A percentile compares a stretch with the other conserved stretches of the same genome.
These are phyloP conservation scores for Fusarium sp. DNA, from an alignment of 2,329 filamentous ascomycete species.

Conservation along the genomic window DNA sequence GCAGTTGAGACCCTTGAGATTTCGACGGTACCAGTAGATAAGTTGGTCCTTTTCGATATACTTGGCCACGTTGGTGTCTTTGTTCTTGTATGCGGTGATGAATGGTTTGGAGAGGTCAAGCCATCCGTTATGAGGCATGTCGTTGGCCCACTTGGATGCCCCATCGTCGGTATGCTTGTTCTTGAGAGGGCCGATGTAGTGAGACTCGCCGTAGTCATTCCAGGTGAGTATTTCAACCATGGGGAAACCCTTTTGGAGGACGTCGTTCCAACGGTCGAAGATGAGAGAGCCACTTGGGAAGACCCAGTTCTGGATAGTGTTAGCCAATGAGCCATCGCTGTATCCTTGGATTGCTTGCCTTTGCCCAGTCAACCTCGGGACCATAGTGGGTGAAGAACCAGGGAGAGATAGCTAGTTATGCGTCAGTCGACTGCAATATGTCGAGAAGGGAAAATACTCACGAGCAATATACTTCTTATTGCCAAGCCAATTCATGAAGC, in stretches of 20 bases:
- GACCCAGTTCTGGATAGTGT: slow-evolving; percentile 66
- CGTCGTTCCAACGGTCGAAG: slow-evolving; percentile 67
- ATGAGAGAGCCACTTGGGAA: slow-evolving; percentile 71
- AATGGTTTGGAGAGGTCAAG: slow-evolving; percentile 66
- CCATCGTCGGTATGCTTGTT: slow-evolving; percentile 58
- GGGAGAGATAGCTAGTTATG: slow-evolving; percentile 45
- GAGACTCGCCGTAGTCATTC: slow-evolving; percentile 66
- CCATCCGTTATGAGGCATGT: slow-evolving; percentile 64
- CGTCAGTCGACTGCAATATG: neutral
- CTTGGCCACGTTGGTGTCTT: slow-evolving; percentile 53
- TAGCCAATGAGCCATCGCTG: slow-evolving; percentile 45
- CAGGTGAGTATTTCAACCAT: slow-evolving; percentile 63
- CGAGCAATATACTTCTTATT: slow-evolving; percentile 63
- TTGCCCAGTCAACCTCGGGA: slow-evolving; percentile 32
- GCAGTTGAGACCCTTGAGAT: slow-evolving; percentile 60
- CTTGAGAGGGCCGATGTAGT: slow-evolving; percentile 64
- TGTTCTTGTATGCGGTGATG: slow-evolving; percentile 65
- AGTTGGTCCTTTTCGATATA: slow-evolving; percentile 63
- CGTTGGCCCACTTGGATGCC: slow-evolving; percentile 63
- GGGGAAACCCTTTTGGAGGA: slow-evolving; percentile 58
- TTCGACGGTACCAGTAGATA: slow-evolving; percentile 69
- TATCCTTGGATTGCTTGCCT: neutral
- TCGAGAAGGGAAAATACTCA: neutral
- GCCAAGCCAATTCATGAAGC: slow-evolving; percentile 52
- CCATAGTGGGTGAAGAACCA: slow-evolving; percentile 64